A percentile compares a stretch with the other conserved stretches of the same genome.
These are phyloP conservation scores for Aspergillus neotritici DNA, from an alignment of 2,329 filamentous ascomycete species.

Conservation along the genomic window DNA sequence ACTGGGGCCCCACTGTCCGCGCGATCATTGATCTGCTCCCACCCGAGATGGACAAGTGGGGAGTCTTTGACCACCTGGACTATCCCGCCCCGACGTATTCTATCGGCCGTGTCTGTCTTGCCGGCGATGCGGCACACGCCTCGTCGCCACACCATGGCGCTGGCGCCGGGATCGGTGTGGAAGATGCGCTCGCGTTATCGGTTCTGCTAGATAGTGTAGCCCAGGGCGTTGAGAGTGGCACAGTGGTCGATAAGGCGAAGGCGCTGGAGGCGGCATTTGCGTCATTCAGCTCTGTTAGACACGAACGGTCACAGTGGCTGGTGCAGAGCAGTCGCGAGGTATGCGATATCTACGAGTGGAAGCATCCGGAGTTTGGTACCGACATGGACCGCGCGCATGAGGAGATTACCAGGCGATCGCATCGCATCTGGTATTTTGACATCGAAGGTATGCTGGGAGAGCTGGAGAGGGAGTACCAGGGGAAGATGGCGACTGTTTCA, in stretches of 20 bases:
- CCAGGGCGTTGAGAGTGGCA: background rate
- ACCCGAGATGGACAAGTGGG: constrained; percentile 50
- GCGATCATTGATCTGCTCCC: constrained; percentile 39
- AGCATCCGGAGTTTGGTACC: constrained; percentile 15
- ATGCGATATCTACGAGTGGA: constrained; percentile 18
- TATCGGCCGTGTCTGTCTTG: constrained; percentile 11
- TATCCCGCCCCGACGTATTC: constrained; percentile 43
- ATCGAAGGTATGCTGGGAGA: constrained; percentile 26
- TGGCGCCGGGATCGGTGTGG: constrained; percentile 22
- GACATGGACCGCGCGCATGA: constrained; percentile 35
- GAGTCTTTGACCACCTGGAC: constrained; percentile 47
- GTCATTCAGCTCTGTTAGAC: constrained; percentile 35
- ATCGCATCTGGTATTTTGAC: constrained; percentile 38
- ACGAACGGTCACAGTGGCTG: constrained; percentile 42
- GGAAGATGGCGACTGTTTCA: too few relatives aligned
- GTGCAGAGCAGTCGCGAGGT: constrained; percentile 34
- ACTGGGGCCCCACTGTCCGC: constrained; percentile 42
- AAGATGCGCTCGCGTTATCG: constrained; percentile 21
- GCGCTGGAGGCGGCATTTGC: constrained; percentile 29
- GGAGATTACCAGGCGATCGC: constrained; percentile 35
- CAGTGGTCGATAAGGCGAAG: background rate
- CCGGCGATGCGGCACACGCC: constrained; percentile 26
- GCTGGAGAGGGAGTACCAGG: constrained; percentile 5
- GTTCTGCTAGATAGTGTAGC: constrained; percentile 6
- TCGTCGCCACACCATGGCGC: constrained; percentile 23